Percentiles rank a stretch among this genome's conserved stretches.
Conservation (phyloP, 345 rosid genomes). For the Eutrema japonicum region DNA sequence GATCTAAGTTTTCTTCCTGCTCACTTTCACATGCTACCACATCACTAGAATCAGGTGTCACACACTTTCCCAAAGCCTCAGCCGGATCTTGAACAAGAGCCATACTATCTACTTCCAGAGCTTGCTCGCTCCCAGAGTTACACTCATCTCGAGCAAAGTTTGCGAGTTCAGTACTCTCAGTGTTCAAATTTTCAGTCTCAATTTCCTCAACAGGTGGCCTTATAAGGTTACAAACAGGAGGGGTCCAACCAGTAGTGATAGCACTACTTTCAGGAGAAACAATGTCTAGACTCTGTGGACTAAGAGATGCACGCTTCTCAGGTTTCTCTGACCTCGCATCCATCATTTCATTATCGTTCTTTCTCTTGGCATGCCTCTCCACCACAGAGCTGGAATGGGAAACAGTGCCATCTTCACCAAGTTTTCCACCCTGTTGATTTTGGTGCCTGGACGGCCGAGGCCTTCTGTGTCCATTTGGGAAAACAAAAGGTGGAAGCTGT, state of each 20-base stretch:
- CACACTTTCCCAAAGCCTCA: conserved; percentile 46
- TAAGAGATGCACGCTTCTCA: conserved; percentile 53
- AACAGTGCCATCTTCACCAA: conserved; percentile 53
- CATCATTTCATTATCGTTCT: conserved; percentile 49
- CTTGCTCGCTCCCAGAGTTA: conserved; percentile 32
- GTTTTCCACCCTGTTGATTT: conserved; percentile 51
- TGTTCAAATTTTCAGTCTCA: conserved; percentile 35
- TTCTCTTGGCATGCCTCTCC: conserved; percentile 56
- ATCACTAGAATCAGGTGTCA: conserved; percentile 42
- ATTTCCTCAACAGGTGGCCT: conserved; percentile 41
- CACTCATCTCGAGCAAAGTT: conserved; percentile 35
- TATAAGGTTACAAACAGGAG: conserved; percentile 46
- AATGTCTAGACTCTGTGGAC: conserved; percentile 52
- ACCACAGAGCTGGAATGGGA: conserved; percentile 47
- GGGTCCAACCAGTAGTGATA: conserved; percentile 47
- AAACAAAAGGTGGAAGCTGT: conserved; percentile 70
- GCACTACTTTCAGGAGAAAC: conserved; percentile 54
- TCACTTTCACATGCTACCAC: conserved; percentile 34
- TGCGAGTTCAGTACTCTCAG: conserved; percentile 28
- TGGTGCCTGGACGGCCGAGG: conserved; percentile 56
- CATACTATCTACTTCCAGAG: conserved; percentile 41
- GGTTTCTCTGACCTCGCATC: conserved; percentile 52
- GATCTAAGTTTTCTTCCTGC: conserved; percentile 35
- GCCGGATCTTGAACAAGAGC: conserved; percentile 45
- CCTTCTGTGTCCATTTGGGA: conserved; percentile 63